Evolutionary conservation across 2,329 filamentous ascomycete genomes (phyloP).

Genomic region (Penicillium sp.): DNA sequence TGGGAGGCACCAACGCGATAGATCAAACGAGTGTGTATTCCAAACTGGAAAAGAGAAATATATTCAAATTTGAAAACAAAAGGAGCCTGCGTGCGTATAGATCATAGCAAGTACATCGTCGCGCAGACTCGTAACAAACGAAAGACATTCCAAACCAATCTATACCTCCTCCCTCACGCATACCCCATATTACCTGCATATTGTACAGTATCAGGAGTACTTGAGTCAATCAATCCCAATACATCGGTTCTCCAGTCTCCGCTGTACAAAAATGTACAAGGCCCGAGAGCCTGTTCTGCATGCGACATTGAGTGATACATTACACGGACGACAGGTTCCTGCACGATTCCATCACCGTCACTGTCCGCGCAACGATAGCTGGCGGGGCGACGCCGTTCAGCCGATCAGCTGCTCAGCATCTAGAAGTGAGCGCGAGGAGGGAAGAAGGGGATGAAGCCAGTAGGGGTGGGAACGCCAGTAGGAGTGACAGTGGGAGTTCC

Average conservation of each 20-base stretch:
- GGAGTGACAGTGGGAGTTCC: conserved; percentile 1
- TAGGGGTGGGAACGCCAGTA: not conserved
- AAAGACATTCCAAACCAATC: not conserved
- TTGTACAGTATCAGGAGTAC: conserved; percentile 3
- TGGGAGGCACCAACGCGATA: not conserved
- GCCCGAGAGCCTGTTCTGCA: not conserved
- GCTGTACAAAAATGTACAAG: not conserved
- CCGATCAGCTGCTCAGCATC: not conserved
- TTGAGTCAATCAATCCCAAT: conserved; percentile 4
- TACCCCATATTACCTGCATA: not conserved
- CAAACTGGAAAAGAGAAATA: not conserved
- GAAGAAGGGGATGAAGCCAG: not conserved
- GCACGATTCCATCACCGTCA: not conserved
- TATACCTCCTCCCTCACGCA: not conserved
- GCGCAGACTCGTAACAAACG: conserved; percentile 1
- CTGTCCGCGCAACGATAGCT: not conserved
- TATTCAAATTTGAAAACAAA: not conserved
- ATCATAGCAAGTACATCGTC: not conserved
- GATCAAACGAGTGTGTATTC: not conserved
- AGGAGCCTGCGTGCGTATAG: not conserved
- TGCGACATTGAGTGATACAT: not conserved
- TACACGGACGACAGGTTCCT: not conserved
- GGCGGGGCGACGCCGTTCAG: too few species aligned
- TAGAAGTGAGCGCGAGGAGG: not conserved
- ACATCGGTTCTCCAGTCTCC: not conserved